Evolutionary conservation across 306 rosid species (phyloP).

Genomic region (Coriaria nepalensis): DNA sequence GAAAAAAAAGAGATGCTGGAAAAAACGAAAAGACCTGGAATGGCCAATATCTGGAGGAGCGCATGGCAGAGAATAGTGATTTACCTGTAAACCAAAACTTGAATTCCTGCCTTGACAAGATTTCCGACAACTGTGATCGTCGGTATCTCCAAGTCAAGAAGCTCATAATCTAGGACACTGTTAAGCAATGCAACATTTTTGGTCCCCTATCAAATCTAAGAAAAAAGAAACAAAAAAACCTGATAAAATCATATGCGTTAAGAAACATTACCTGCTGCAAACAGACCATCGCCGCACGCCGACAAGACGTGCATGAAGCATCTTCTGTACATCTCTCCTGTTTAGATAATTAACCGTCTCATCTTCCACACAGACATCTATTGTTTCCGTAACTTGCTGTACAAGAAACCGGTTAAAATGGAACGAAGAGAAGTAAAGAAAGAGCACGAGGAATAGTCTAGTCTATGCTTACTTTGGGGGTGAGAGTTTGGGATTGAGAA

Average conservation of each 20-base stretch:
- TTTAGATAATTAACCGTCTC: conserved; percentile 70
- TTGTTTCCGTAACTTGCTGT: conserved; percentile 53
- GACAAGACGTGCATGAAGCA: conserved; percentile 71
- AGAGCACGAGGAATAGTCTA: not conserved
- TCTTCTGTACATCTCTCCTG: conserved; percentile 62
- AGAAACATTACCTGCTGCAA: conserved; percentile 69
- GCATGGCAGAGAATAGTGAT: not conserved
- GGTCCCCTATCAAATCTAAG: not conserved
- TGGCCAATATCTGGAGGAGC: too few relatives aligned
- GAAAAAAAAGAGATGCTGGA: too few relatives aligned
- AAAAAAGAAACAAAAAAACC: too few relatives aligned
- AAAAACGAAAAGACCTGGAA: too few relatives aligned
- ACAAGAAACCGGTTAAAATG: conserved; percentile 6
- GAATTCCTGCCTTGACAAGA: conserved; percentile 59
- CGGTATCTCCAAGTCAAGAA: conserved; percentile 65
- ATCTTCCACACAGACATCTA: conserved; percentile 95
- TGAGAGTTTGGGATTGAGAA: conserved; percentile 33
- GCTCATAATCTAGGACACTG: conserved; percentile 62
- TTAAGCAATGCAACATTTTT: not conserved
- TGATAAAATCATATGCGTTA: not conserved
- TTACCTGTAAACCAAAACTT: conserved; percentile 81
- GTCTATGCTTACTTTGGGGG: conserved; percentile 30
- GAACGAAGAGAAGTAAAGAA: not conserved
- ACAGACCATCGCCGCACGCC: conserved; percentile 69
- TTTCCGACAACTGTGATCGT: conserved; percentile 61